Percentiles rank a stretch among this genome's conserved stretches.
Evolutionary conservation across 2,329 filamentous ascomycete species (phyloP).

Genomic region (Plectosphaerella plurivora): DNA sequence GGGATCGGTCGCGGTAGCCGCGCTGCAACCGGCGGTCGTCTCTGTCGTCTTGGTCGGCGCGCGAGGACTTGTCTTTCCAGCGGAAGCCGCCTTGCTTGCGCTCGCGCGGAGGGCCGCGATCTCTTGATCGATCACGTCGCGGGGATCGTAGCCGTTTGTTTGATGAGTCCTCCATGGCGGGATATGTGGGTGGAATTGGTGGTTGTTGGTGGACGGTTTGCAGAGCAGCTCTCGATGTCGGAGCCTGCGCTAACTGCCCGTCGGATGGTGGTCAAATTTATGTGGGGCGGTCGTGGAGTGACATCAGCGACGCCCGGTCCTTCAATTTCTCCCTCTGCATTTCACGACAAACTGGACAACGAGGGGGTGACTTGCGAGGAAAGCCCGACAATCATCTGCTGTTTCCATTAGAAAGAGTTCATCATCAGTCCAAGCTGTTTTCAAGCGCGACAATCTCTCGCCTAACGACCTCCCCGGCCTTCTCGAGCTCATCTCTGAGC

Average conservation of each 20-base stretch:
- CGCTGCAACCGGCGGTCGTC: conserved; percentile 37
- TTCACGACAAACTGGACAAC: too few species aligned
- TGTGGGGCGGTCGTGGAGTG: background rate
- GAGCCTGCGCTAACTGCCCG: background rate
- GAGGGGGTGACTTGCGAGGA: too few species aligned
- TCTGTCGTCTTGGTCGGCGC: conserved; percentile 34
- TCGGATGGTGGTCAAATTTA: background rate
- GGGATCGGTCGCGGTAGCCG: conserved; percentile 44
- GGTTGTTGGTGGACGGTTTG: background rate
- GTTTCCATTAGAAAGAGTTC: too few species aligned
- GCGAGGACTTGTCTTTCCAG: conserved; percentile 52
- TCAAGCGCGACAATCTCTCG: background rate
- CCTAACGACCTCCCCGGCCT: background rate
- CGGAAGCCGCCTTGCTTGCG: conserved; percentile 39
- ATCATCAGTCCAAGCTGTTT: background rate
- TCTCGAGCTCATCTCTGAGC: background rate
- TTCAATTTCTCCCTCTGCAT: too few species aligned
- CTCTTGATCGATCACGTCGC: conserved; percentile 8
- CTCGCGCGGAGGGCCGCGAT: conserved; percentile 4
- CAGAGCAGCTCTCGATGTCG: background rate
- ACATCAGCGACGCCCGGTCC: background rate
- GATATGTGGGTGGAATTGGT: background rate
- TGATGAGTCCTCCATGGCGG: conserved; percentile 8
- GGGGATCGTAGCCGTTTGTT: conserved; percentile 11
- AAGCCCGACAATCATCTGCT: too few species aligned